These are phyloP conservation scores for Lasiodiplodia theobromae DNA, from an alignment of 2,329 filamentous ascomycete species.

Conservation along the genomic window DNA sequence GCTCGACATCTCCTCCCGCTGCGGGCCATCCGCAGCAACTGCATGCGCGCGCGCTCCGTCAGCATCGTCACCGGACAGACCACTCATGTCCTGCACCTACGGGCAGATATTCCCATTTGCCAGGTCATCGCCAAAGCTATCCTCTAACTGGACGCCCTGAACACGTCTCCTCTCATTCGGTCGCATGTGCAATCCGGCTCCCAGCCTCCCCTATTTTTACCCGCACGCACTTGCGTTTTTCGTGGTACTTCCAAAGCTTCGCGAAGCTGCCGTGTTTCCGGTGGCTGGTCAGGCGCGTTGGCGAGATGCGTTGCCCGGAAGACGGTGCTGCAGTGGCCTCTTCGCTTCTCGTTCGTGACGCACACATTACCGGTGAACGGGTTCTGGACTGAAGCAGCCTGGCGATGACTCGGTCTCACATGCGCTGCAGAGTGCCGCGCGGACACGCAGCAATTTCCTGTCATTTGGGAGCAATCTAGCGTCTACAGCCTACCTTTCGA, in stretches of 20 bases:
- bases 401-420: neutral
- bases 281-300: neutral
- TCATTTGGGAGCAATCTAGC: too few species aligned
- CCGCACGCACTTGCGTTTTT: neutral
- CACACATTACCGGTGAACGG: neutral
- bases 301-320: neutral
- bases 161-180: neutral
- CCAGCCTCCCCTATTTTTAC: neutral
- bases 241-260: neutral
- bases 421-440: neutral
- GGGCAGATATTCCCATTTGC: constrained; percentile 3
- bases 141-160: neutral
- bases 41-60: constrained; percentile 2
- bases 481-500: too few species aligned
- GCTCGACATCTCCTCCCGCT: constrained; percentile 4
- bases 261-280: neutral
- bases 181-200: neutral
- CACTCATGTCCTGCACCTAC: neutral
- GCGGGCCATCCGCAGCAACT: constrained; percentile 3
- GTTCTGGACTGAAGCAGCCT: neutral
- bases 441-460: too few species aligned
- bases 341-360: neutral
- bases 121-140: neutral
- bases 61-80: neutral
- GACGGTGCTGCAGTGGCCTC: neutral